phyloP scores from a whole-genome alignment of 2,329 filamentous ascomycete species.

The Coniochaeta sp. region DNA sequence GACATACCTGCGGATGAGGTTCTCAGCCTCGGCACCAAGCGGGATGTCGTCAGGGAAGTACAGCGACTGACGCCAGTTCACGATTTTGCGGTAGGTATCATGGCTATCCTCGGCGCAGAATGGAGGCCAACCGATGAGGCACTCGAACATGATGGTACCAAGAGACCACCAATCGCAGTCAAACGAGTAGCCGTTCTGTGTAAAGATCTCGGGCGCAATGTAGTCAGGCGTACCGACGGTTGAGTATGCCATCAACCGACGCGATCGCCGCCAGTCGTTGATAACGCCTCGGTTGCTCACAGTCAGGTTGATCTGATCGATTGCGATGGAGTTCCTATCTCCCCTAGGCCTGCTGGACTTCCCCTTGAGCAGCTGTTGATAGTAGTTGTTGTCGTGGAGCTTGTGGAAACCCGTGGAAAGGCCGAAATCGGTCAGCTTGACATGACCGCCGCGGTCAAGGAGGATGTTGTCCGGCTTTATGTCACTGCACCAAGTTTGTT shows the following conservation, averaged over 20 bases:
- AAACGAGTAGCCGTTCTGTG: conserved; percentile 90
- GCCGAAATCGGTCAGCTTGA: conserved; percentile 97
- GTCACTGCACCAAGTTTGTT: conserved; percentile 53
- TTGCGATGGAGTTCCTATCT: conserved; percentile 87
- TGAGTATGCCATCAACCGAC: conserved; percentile 93
- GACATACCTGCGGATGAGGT: conserved; percentile 81
- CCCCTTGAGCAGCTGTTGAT: conserved; percentile 88
- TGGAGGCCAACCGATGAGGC: conserved; percentile 94
- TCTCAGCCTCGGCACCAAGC: conserved; percentile 80
- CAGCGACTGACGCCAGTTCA: conserved; percentile 92
- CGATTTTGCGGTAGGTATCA: conserved; percentile 98
- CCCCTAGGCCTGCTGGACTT: conserved; percentile 64
- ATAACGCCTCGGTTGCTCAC: conserved; percentile 97
- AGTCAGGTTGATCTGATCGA: conserved; percentile 96
- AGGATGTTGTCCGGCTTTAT: conserved; percentile 99
- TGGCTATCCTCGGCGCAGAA: conserved; percentile 98
- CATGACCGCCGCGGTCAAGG: conserved; percentile 88
- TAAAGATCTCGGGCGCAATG: conserved; percentile 97
- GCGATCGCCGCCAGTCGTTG: conserved; percentile 97
- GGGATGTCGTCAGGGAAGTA: conserved; percentile 97
- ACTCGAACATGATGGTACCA: conserved; percentile 99
- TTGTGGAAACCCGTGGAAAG: conserved; percentile 97
- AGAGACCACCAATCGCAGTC: conserved; percentile 99
- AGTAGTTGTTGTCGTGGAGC: conserved; percentile 96
- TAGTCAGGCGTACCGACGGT: conserved; percentile 98